Conservation (phyloP, 2,329 filamentous ascomycete species). For the Pyrenophora graminea region DNA sequence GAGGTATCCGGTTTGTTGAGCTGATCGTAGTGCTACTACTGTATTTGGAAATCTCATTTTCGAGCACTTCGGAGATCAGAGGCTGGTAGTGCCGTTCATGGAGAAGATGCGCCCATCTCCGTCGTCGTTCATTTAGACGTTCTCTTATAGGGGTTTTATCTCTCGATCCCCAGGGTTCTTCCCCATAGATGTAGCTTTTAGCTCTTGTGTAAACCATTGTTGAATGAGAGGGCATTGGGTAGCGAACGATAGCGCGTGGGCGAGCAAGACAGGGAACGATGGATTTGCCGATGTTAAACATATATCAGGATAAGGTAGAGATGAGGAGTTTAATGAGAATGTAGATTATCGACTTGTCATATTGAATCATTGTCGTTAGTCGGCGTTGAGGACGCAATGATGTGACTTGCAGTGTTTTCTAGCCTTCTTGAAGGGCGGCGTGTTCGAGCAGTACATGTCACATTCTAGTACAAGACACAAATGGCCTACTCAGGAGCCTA, state of each 20-base stretch:
- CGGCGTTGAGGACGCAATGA: neutral
- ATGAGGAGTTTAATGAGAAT: neutral
- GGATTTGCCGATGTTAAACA: neutral
- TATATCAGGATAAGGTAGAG: neutral
- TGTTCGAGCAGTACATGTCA: no score
- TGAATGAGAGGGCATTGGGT: neutral
- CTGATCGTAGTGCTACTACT: slow-evolving; percentile 18
- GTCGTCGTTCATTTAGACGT: slow-evolving; percentile 15
- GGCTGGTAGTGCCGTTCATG: slow-evolving; percentile 23
- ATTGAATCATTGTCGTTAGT: neutral
- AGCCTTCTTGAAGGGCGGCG: no score
- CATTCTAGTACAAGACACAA: no score
- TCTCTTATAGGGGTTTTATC: neutral
- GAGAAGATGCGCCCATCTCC: slow-evolving; percentile 25
- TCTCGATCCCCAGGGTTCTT: no score
- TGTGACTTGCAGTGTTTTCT: neutral
- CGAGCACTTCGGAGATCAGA: slow-evolving; percentile 30
- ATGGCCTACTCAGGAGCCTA: no score
- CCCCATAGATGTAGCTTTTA: neutral
- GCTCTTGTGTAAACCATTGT: slow-evolving; percentile 11
- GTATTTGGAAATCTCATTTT: slow-evolving; percentile 33
- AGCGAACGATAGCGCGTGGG: neutral
- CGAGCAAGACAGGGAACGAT: neutral
- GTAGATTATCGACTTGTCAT: neutral
- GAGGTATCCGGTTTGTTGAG: slow-evolving; percentile 11